phyloP scores from a whole-genome alignment of 1,139 yeast species.

The Pneumocystis oryctolagi region DNA sequence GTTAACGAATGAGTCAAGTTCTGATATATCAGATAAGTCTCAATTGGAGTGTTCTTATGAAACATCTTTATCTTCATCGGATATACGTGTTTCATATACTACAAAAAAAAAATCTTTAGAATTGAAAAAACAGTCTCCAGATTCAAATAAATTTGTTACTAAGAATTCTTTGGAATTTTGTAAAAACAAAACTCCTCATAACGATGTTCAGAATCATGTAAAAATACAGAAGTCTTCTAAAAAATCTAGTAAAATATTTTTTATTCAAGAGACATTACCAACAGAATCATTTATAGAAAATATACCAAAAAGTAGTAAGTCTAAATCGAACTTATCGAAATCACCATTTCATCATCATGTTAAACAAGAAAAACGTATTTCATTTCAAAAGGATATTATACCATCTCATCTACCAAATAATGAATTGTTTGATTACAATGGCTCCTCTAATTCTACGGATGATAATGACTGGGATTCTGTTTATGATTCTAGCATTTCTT shows the following conservation, averaged over 20 bases:
- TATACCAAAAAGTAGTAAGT: background rate
- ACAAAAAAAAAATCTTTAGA: background rate
- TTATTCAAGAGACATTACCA: background rate
- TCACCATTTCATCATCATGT: background rate
- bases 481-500: conserved; percentile 5
- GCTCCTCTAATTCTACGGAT: conserved; percentile 22
- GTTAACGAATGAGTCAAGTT: background rate
- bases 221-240: background rate
- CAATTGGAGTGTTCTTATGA: background rate
- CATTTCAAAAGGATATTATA: background rate
- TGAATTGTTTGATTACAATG: background rate
- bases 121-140: background rate
- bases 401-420: background rate
- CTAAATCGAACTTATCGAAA: background rate
- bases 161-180: background rate
- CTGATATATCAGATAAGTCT: background rate
- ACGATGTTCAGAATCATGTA: background rate
- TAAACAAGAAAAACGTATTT: background rate
- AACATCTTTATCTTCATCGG: background rate
- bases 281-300: background rate
- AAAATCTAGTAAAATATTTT: background rate
- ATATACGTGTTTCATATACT: background rate
- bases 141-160: background rate
- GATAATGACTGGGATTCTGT: conserved; percentile 28
- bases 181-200: background rate